Conservation (phyloP, 2,329 filamentous ascomycete species). For the Elsinoe arachidis region DNA sequence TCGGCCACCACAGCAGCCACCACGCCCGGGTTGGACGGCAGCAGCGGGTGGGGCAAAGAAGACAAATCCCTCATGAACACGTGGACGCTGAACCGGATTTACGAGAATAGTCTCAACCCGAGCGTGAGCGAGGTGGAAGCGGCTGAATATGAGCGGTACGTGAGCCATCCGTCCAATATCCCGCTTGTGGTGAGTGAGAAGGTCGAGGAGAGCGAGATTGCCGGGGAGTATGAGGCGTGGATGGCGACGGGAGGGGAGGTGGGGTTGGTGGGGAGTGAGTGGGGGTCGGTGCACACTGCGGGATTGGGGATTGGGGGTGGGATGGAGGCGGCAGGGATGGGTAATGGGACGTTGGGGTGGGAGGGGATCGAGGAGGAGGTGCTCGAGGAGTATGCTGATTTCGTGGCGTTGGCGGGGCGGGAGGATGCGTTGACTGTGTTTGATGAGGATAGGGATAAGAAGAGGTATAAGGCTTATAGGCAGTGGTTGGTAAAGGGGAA, state of each 20-base stretch:
- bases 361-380: constrained; percentile 53
- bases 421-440: constrained; percentile 82
- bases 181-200: constrained; percentile 70
- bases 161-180: constrained; percentile 80
- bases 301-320: constrained; percentile 32
- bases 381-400: constrained; percentile 60
- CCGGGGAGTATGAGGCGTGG: constrained; percentile 10
- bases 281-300: constrained; percentile 44
- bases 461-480: constrained; percentile 90
- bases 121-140: constrained; percentile 67
- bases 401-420: constrained; percentile 55
- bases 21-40: constrained; percentile 1
- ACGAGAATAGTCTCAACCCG: constrained; percentile 77
- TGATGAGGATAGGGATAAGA: constrained; percentile 79
- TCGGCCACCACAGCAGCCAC: background rate
- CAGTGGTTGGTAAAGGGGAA: constrained; percentile 85
- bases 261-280: background rate
- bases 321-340: constrained; percentile 20
- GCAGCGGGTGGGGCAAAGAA: background rate
- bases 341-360: constrained; percentile 44
- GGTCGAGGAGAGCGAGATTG: constrained; percentile 46
- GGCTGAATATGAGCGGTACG: constrained; percentile 80
- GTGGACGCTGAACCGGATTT: constrained; percentile 80
- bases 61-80: constrained; percentile 78
- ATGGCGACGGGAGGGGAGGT: constrained; percentile 23